Percentiles rank a stretch among this genome's conserved stretches.
Conservation (phyloP, 495 filamentous ascomycete genomes). For the Acidiella bohemica region DNA sequence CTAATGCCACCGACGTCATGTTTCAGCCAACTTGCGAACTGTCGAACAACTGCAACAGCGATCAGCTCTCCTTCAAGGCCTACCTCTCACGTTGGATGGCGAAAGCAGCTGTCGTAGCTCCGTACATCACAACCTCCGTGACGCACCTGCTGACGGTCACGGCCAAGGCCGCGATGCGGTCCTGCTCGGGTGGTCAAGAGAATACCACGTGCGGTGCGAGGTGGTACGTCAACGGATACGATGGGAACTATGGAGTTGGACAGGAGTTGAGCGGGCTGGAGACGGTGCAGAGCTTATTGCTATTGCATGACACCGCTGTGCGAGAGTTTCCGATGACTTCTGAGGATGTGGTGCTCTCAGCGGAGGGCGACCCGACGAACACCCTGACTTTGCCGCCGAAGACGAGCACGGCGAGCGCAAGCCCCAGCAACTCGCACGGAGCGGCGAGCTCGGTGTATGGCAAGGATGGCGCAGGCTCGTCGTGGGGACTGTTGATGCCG, state of each 20-base stretch:
- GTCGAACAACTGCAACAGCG: slow-evolving; percentile 27
- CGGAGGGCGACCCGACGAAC: neutral
- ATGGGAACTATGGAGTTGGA: slow-evolving; percentile 36
- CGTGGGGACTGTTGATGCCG: no score
- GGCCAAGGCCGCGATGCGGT: slow-evolving; percentile 27
- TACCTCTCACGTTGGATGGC: slow-evolving; percentile 34
- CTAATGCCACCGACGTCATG: slow-evolving; percentile 29
- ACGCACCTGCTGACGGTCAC: slow-evolving; percentile 23
- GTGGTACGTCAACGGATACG: slow-evolving; percentile 30
- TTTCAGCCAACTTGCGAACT: slow-evolving; percentile 32
- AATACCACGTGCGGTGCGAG: slow-evolving; percentile 20
- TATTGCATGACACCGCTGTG: neutral
- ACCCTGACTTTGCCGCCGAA: slow-evolving; percentile 5
- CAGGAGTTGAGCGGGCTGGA: slow-evolving; percentile 62
- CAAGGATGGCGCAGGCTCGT: no score
- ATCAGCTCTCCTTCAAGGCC: slow-evolving; percentile 34
- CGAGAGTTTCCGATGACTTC: neutral
- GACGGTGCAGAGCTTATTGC: slow-evolving; percentile 43
- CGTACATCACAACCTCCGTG: slow-evolving; percentile 27
- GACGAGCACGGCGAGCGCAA: no score
- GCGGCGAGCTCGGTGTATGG: neutral
- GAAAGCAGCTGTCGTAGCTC: slow-evolving; percentile 29
- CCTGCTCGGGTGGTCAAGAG: slow-evolving; percentile 36
- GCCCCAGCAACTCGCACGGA: neutral
- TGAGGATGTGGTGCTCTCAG: neutral